A percentile compares a stretch with the other conserved stretches of the same genome.
Evolutionary conservation across 2,329 filamentous ascomycete genomes (phyloP).

Genomic region (Aureobasidium mangrovei): DNA sequence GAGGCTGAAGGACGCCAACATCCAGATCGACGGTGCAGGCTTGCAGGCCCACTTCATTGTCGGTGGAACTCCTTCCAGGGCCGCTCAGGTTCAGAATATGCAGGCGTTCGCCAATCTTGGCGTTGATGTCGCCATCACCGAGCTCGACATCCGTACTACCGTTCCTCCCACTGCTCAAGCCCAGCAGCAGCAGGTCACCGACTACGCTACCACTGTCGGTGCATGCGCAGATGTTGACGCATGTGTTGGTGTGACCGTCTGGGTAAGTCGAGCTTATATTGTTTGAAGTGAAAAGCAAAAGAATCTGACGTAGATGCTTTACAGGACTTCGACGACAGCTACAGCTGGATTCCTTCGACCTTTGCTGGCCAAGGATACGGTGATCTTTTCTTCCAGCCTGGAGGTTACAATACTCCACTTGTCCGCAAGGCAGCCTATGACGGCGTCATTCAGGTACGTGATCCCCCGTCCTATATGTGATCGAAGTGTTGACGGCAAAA

Average conservation of each 20-base stretch:
- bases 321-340: conserved; percentile 32
- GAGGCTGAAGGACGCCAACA: conserved; percentile 29
- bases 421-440: conserved; percentile 16
- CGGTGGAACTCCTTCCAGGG: conserved; percentile 41
- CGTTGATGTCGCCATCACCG: conserved; percentile 52
- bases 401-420: conserved; percentile 17
- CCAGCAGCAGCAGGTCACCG: conserved; percentile 39
- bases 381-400: conserved; percentile 22
- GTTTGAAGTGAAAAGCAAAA: neutral
- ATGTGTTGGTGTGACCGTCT: conserved; percentile 33
- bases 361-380: conserved; percentile 32
- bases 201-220: conserved; percentile 34
- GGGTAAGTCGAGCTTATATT: conserved; percentile 17
- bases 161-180: conserved; percentile 37
- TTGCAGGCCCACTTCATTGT: conserved; percentile 54
- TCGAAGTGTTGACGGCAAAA: neutral
- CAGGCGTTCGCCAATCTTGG: conserved; percentile 43
- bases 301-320: neutral
- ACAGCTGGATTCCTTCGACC: conserved; percentile 32
- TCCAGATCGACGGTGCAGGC: conserved; percentile 52
- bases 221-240: conserved; percentile 29
- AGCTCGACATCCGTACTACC: conserved; percentile 50
- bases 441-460: conserved; percentile 10
- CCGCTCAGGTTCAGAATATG: conserved; percentile 39
- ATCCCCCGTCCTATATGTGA: neutral